Evolutionary conservation across 1,284 basidiomycete species (phyloP), one percentile per base, ranked within the genome.

Genomic region (Ceratobasidium sp.): DNA sequence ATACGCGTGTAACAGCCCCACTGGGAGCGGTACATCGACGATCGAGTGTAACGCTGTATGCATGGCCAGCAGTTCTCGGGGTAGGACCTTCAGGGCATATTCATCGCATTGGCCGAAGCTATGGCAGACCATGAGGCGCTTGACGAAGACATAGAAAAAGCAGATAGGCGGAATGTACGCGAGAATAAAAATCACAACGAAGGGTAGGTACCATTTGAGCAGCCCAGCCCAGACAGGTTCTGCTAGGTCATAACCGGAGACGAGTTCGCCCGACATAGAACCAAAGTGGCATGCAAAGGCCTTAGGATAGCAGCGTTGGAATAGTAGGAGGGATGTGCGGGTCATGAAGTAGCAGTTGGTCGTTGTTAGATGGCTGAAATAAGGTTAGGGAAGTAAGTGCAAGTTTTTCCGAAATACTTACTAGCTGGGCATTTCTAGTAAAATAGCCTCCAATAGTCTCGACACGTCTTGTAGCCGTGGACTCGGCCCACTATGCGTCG

Each of bases 261-360:
- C 45, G 5, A 48, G n/a, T 11, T 50, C 22, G 11, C 47, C 24
- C 3, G 67, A 59, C 8, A 31, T 22, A 1, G 54, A 15, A 3
- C 67, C 67, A 1, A 71, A 17, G 27, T 47, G 60, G 45, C 64
- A 67, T 29, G 64, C 64, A 24, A 67, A 67, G 5, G 50, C 48
- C 15, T 24, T 14, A 1, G 64, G 64, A 31, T 53, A 54, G 36
- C 64, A 67, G 2, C 22, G 64, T 15, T 54, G 64, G 14, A 67
- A 24, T 8, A 67, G 50, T 19, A 67, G 24, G 6, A 67, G 48
- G 17, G 64, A 67, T 1, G 64, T 53, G 14, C 64, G 64, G 1
- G 64, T 67, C 64, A 67, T 67, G n/a, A 67, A 67, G 50, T 67
- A 67, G 29, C 64, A 67, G 33, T 67, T 67, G 2, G 64, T 54